phyloP scores from a whole-genome alignment of 768 basidiomycete genomes.

The Suillus weaverae region DNA sequence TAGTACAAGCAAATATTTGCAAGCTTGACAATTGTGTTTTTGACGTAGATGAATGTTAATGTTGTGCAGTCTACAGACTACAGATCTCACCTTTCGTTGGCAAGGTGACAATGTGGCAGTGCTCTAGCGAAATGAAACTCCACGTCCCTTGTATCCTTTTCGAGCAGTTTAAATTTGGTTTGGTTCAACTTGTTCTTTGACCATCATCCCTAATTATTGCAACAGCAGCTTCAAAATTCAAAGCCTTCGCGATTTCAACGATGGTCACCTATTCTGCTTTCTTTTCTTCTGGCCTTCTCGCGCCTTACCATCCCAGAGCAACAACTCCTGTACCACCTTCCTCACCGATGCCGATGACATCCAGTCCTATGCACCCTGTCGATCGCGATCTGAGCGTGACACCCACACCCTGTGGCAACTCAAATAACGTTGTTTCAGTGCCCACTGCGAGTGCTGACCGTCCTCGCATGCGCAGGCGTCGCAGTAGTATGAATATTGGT shows the following conservation, averaged over 20 bases:
- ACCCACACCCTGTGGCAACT: constrained; percentile 33
- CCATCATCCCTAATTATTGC: not conserved
- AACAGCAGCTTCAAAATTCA: not conserved
- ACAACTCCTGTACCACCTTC: constrained; percentile 27
- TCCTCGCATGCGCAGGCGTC: constrained; percentile 57
- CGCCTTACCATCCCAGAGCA: constrained; percentile 37
- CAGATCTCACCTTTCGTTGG: not conserved
- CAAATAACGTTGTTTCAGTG: constrained; percentile 24
- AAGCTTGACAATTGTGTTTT: no score
- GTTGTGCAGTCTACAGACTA: no score
- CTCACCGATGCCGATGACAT: constrained; percentile 21
- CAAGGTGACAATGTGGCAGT: not conserved
- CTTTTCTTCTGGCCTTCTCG: constrained; percentile 71
- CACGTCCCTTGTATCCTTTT: not conserved
- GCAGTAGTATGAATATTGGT: constrained; percentile 59
- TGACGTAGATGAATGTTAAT: not conserved
- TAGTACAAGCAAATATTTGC: no score
- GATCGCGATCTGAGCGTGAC: constrained; percentile 39
- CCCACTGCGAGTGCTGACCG: constrained; percentile 28
- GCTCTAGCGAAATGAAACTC: not conserved
- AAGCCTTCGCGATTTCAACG: constrained; percentile 16
- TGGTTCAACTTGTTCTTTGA: constrained; percentile 19
- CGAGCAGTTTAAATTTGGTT: not conserved
- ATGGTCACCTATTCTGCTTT: constrained; percentile 60
- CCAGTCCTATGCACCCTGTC: constrained; percentile 29